Evolutionary conservation across 1,284 basidiomycete genomes (phyloP).

Genomic region (Apiotrichum gracile): DNA sequence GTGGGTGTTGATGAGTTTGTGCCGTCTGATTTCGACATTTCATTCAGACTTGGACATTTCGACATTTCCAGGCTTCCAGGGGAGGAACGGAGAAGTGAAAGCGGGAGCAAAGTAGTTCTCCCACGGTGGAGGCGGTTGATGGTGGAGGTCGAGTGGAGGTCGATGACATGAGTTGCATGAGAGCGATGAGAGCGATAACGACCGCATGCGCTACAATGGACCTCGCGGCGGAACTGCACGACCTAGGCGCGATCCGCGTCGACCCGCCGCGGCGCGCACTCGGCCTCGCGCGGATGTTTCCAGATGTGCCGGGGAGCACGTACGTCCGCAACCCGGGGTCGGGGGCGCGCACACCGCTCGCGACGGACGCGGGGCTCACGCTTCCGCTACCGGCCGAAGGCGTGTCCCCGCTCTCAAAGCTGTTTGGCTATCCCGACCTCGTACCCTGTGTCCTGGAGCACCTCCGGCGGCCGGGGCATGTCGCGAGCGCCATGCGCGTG

Average conservation of each 20-base stretch:
- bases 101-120: not conserved
- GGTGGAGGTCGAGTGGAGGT: not conserved
- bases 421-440: constrained; percentile 37
- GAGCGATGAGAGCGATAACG: not conserved
- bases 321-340: not conserved
- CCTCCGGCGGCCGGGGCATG: constrained; percentile 32
- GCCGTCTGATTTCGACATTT: not conserved
- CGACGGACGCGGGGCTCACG: constrained; percentile 18
- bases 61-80: not conserved
- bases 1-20: not conserved
- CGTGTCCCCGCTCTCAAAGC: constrained; percentile 22
- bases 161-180: no score
- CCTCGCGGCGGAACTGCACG: constrained; percentile 4
- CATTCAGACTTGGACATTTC: not conserved
- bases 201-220: not conserved
- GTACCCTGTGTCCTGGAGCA: constrained; percentile 31
- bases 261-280: constrained; percentile 25
- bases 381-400: constrained; percentile 15
- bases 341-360: constrained; percentile 24
- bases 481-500: constrained; percentile 32
- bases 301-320: constrained; percentile 3
- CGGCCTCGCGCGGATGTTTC: constrained; percentile 38
- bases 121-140: not conserved
- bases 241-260: constrained; percentile 28
- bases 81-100: not conserved